Conservation (phyloP, 805 yeast species). For the Candida awuae region DNA sequence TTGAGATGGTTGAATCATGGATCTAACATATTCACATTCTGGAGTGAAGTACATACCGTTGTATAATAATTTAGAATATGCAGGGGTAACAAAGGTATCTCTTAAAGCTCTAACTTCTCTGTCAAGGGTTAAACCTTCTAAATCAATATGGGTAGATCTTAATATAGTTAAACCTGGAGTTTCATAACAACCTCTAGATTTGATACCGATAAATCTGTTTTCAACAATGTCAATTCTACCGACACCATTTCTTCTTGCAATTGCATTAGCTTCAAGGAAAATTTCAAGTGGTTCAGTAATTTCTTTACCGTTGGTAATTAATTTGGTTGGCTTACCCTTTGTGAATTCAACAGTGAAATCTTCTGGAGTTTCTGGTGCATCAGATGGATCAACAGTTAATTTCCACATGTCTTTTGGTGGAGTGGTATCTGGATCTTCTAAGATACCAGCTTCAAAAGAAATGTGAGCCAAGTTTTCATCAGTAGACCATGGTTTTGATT, state of each 20-base stretch:
- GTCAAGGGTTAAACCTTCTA: constrained; percentile 95
- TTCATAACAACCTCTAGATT: constrained; percentile 99
- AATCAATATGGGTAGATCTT: constrained; percentile 89
- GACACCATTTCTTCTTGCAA: constrained; percentile 98
- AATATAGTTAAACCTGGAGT: constrained; percentile 96
- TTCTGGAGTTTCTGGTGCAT: constrained; percentile 93
- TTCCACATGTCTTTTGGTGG: constrained; percentile 99
- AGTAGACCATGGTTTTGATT: constrained; percentile 99
- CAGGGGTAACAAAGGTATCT: constrained; percentile 90
- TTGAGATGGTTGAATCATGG: constrained; percentile 93
- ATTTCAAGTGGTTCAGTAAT: constrained; percentile 87
- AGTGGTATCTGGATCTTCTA: constrained; percentile 97
- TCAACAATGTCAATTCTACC: constrained; percentile 99
- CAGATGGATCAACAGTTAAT: constrained; percentile 89
- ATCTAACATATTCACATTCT: constrained; percentile 92
- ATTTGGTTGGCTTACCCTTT: constrained; percentile 82
- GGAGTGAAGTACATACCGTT: constrained; percentile 98
- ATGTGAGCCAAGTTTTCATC: constrained; percentile 99
- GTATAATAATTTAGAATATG: constrained; percentile 84
- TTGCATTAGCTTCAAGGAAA: constrained; percentile 84
- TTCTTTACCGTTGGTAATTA: constrained; percentile 47
- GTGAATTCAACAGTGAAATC: constrained; percentile 73
- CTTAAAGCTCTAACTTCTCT: constrained; percentile 96
- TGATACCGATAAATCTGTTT: constrained; percentile 97
- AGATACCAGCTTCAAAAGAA: constrained; percentile 98